These are phyloP conservation scores for Moesziomyces aphidis DNA, from an alignment of 1,284 basidiomycete genomes.

Conservation along the genomic window DNA sequence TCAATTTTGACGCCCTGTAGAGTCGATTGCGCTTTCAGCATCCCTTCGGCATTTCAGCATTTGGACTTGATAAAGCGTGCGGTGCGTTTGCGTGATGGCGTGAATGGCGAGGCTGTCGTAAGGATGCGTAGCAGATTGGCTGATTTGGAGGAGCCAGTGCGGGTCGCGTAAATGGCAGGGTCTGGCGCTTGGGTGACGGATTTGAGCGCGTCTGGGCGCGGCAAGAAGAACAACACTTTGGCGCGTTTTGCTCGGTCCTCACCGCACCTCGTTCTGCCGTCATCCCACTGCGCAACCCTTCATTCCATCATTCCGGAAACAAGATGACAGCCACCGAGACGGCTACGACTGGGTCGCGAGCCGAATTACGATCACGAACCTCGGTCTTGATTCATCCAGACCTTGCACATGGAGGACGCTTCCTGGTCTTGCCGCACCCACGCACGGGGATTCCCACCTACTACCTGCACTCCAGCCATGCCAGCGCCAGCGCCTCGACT, in stretches of 20 bases:
- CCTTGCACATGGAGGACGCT: constrained; percentile 11
- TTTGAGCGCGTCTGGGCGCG: background rate
- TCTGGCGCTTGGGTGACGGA: background rate
- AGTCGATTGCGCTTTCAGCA: background rate
- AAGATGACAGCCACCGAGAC: constrained; percentile 4
- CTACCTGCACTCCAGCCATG: constrained; percentile 15
- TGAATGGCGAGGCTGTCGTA: no score
- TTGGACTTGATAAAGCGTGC: no score
- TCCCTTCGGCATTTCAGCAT: background rate
- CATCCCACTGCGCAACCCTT: background rate
- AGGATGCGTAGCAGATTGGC: no score
- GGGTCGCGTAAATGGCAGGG: background rate
- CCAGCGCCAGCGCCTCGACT: background rate
- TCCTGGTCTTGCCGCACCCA: constrained; percentile 44
- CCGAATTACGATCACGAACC: constrained; percentile 15
- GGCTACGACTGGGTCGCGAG: background rate
- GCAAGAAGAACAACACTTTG: background rate
- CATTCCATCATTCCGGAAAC: background rate
- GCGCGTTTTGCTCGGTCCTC: background rate
- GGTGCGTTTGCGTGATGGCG: no score
- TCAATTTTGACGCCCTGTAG: constrained; percentile 93
- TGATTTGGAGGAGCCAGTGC: no score
- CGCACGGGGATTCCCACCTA: constrained; percentile 30
- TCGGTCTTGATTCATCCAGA: constrained; percentile 30
- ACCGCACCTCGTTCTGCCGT: no score